Base-by-base conservation (phyloP, 192 early-diverging fungal genomes). In the Gryganskiella cystojenkinii region DNA sequence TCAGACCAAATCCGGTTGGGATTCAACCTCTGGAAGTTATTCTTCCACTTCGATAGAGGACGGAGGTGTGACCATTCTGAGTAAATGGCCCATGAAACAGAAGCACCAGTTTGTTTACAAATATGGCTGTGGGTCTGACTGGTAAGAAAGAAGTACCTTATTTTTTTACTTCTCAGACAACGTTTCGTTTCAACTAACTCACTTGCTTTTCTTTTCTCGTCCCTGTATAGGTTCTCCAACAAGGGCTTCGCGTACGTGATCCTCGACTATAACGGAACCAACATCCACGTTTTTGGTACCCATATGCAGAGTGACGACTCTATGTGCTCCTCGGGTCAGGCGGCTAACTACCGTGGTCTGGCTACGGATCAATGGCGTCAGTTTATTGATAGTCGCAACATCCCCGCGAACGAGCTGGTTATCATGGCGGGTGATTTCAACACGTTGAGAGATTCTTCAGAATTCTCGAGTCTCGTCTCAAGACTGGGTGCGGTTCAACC, bases 11-110 rank as follows among this genome's bases (percentile, higher is more conserved):
- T 61, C 40, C 20, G 74, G 74, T 11, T 68, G 65, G 56, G 61
- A 51, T n/a, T 68, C 66, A n/a, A 68, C 65, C 19, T 64, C 74
- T 22, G 65, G 74, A 20, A 63, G 49, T 1, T 58, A 63, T 28
- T 63, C 34, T 30, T 20, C 52, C 4, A 33, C 22, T 3, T 10
- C 53, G 8, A 1, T 40, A 14, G 74, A 67, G 49, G 63, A 69
- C 37, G 74, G 74, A 33, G 74, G 74, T 30, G 74, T 69, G 9
- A 47, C 57, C 14, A 64, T 78, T 49, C 34, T 78, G 15, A 78
- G 74, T 66, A 78, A 78, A 22, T 78, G 74, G 74, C 74, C 74
- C 30, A 78, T 78, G 19, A 63, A 40, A 19, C 55, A 78, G 25
- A 50, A 64, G 43, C 65, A 64, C 14, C 74, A 78, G 54, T 78